Evolutionary conservation across 1,139 yeast genomes (phyloP).

Genomic region (Debaryomyces coudertii): DNA sequence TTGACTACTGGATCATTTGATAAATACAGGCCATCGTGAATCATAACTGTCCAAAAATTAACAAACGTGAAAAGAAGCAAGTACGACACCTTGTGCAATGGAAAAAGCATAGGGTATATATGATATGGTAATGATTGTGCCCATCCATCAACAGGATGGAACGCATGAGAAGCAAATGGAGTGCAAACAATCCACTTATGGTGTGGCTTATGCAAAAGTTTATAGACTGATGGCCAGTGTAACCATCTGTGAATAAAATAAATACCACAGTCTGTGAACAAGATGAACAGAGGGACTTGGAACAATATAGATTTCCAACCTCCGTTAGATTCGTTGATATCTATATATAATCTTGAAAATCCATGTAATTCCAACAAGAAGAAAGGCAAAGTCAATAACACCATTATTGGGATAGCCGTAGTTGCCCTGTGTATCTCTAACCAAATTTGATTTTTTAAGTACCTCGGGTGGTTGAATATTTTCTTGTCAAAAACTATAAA

Average conservation of each 20-base stretch:
- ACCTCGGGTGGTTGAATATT: slow-evolving; percentile 93
- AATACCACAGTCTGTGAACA: slow-evolving; percentile 92
- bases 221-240: slow-evolving; percentile 90
- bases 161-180: slow-evolving; percentile 97
- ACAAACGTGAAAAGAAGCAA: slow-evolving; percentile 82
- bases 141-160: slow-evolving; percentile 98
- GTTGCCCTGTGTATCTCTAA: slow-evolving; percentile 80
- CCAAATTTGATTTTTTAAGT: slow-evolving; percentile 86
- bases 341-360: slow-evolving; percentile 73
- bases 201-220: slow-evolving; percentile 91
- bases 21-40: slow-evolving; percentile 95
- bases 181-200: slow-evolving; percentile 99
- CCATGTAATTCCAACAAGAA: slow-evolving; percentile 84
- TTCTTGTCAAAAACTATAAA: slow-evolving; percentile 79
- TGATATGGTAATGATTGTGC: slow-evolving; percentile 93
- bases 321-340: slow-evolving; percentile 61
- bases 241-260: slow-evolving; percentile 89
- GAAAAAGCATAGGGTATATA: slow-evolving; percentile 85
- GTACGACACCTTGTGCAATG: slow-evolving; percentile 85
- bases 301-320: slow-evolving; percentile 67
- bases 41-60: slow-evolving; percentile 97
- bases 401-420: slow-evolving; percentile 87
- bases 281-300: slow-evolving; percentile 77
- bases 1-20: slow-evolving; percentile 92
- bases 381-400: slow-evolving; percentile 84